Base-by-base conservation (phyloP, 768 basidiomycete species). In the Ramaria sp. region DNA sequence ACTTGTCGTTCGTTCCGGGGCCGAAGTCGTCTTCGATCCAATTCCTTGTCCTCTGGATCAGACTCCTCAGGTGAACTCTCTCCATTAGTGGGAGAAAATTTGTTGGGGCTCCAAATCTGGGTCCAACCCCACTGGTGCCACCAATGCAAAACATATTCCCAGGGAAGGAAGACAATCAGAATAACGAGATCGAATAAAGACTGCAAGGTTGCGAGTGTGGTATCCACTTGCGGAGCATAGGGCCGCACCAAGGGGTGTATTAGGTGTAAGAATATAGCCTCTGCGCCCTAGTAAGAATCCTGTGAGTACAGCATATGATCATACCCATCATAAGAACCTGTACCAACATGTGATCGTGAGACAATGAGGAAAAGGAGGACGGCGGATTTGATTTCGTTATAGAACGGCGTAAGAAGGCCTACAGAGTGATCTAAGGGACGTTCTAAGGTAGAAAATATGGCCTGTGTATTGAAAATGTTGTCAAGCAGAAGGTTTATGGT, bases 201-300 rank as follows among this genome's bases (percentile, higher is more conserved):
- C 51, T 79, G 75, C 38, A 74, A 68, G 24, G 86, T 59, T 54
- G 88, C 84, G 30, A 90, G 72, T 12, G 77, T 57, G 15, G 79
- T 72, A 64, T 92, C 90, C 37, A 91, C 69, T 1, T 83, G 77
- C 5, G 72, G 62, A 13, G 79, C 76, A 63, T 92, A 88, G 6
- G 90, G 90, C 64, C 83, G 86, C 63, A 91, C 67, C 33, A 86
- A 64, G 15, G 91, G 90, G 19, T 90, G 86, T 11, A 92, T 76
- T 55, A 91, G 68, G 67, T 92, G 86, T 19, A 92, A 74, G 63
- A 81, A 89, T 46, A 92, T 78, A 7, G 90, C 91, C 69, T 92
- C 91, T 30, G 91, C 87, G 27, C 88, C 88, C 90, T 92, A 62
- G 27, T 51, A 3, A 22, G 30, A 11, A 39, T 7, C 34, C 48